Evolutionary conservation across 176 grass and related monocot species (phyloP).

Genomic region (Triticum urartu): DNA sequence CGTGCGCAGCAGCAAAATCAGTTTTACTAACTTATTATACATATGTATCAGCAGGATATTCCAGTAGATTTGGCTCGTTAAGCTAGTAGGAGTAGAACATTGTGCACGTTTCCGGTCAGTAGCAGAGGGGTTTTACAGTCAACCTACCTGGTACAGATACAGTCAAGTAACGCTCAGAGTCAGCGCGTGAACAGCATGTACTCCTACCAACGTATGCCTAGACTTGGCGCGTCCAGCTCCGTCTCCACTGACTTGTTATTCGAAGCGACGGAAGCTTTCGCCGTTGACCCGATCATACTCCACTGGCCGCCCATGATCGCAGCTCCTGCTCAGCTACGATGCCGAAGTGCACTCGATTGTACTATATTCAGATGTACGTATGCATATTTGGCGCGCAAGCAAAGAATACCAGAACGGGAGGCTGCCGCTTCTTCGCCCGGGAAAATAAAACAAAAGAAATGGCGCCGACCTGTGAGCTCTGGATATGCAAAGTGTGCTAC

Average conservation of each 20-base stretch:
- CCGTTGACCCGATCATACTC: conserved; percentile 8
- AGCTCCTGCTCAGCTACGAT: neutral
- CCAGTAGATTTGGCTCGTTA: too few relatives aligned
- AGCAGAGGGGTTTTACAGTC: neutral
- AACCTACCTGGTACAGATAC: neutral
- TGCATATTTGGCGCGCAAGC: conserved; percentile 1
- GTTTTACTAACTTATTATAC: too few relatives aligned
- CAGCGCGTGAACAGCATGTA: neutral
- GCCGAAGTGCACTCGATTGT: neutral
- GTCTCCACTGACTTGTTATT: neutral
- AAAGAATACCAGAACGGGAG: neutral
- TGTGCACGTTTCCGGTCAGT: too few relatives aligned
- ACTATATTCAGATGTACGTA: neutral
- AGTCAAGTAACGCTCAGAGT: neutral
- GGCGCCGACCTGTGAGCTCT: neutral
- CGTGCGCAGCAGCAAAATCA: too few relatives aligned
- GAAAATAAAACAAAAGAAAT: neutral
- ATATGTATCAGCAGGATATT: too few relatives aligned
- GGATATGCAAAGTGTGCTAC: neutral
- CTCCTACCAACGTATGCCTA: neutral
- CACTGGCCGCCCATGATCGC: neutral
- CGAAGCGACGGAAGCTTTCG: neutral
- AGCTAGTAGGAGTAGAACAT: too few relatives aligned
- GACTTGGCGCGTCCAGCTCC: neutral
- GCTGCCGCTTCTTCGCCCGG: neutral